phyloP scores from a whole-genome alignment of 495 filamentous ascomycete species.

The Penicillium fimorum region DNA sequence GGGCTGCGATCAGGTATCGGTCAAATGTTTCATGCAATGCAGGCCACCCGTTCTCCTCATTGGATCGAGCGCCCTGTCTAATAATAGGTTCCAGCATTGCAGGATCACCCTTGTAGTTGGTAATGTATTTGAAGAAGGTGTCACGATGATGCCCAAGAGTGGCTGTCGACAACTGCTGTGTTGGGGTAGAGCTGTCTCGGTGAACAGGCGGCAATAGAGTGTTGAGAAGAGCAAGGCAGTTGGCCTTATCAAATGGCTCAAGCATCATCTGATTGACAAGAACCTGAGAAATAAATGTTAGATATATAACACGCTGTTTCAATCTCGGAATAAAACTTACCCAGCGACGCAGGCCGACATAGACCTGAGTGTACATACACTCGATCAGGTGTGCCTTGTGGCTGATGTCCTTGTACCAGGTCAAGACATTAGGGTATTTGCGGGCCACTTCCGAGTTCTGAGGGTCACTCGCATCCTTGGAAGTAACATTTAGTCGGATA shows the following conservation, averaged over 20 bases:
- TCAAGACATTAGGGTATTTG: conserved; percentile 50
- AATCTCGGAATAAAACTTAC: conserved; percentile 37
- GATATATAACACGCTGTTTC: not conserved
- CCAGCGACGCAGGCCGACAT: conserved; percentile 68
- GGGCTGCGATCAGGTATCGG: conserved; percentile 59
- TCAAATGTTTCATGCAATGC: conserved; percentile 54
- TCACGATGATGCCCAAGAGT: conserved; percentile 59
- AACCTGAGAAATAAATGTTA: conserved; percentile 46
- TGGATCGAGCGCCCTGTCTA: conserved; percentile 48
- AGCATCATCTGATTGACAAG: conserved; percentile 70
- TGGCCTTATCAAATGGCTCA: conserved; percentile 63
- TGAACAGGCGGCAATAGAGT: conserved; percentile 66
- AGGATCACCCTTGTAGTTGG: conserved; percentile 57
- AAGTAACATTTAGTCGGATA: conserved; percentile 43
- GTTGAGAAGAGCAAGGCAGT: conserved; percentile 74
- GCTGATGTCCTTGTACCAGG: conserved; percentile 55
- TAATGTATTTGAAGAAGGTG: conserved; percentile 67
- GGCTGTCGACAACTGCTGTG: conserved; percentile 52
- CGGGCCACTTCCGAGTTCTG: conserved; percentile 37
- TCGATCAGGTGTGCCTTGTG: conserved; percentile 58
- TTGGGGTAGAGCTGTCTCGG: conserved; percentile 46
- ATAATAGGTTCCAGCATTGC: conserved; percentile 57
- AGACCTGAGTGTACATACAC: conserved; percentile 62
- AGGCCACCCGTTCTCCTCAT: conserved; percentile 58
- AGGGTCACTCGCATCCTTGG: conserved; percentile 36